These are phyloP conservation scores for Phaeosphaeriaceae sp. DNA, from an alignment of 2,329 filamentous ascomycete genomes.

Conservation along the genomic window DNA sequence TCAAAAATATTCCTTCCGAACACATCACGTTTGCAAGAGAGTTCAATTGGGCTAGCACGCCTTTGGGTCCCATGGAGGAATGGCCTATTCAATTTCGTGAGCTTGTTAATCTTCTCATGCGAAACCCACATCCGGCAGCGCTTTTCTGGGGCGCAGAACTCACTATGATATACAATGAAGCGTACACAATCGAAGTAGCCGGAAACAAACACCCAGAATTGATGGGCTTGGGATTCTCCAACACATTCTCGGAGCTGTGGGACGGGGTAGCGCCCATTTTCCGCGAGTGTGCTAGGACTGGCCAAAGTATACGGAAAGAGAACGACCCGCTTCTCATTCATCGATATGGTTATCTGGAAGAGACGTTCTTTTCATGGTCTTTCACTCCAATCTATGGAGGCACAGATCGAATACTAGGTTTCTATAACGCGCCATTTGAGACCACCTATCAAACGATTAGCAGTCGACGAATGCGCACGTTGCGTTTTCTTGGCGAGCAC, in stretches of 20 bases:
- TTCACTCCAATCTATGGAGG: conserved; percentile 51
- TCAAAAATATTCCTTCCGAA: conserved; percentile 35
- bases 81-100: conserved; percentile 59
- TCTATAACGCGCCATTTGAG: conserved; percentile 45
- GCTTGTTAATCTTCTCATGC: conserved; percentile 39
- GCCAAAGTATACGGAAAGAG: conserved; percentile 32
- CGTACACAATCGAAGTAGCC: conserved; percentile 42
- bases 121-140: conserved; percentile 37
- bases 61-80: conserved; percentile 54
- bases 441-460: conserved; percentile 49
- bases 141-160: conserved; percentile 53
- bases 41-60: conserved; percentile 57
- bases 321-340: conserved; percentile 40
- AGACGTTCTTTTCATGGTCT: conserved; percentile 53
- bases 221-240: conserved; percentile 42
- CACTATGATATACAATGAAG: conserved; percentile 49
- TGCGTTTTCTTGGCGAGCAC: conserved; percentile 48
- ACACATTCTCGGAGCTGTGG: conserved; percentile 50
- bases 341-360: conserved; percentile 37
- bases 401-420: conserved; percentile 39
- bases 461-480: conserved; percentile 47
- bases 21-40: conserved; percentile 48
- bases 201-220: conserved; percentile 39
- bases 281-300: conserved; percentile 36
- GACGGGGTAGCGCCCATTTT: conserved; percentile 44